Percentiles rank a stretch among this genome's conserved stretches.
Evolutionary conservation across 2,329 filamentous ascomycete genomes (phyloP).

Genomic region (Trichoderma aggressivum): DNA sequence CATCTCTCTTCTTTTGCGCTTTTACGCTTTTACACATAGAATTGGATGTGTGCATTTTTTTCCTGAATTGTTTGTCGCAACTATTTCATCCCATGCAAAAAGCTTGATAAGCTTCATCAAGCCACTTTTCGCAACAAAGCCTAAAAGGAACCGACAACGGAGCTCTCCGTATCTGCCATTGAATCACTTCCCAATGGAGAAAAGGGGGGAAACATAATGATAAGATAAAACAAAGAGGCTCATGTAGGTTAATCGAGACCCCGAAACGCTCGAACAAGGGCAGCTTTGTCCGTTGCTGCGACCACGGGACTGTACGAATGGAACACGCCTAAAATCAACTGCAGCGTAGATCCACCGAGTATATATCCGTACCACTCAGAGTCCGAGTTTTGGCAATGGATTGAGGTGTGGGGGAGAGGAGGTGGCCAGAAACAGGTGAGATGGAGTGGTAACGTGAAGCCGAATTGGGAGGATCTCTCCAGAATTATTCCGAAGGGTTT

Average conservation of each 20-base stretch:
- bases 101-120: neutral
- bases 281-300: neutral
- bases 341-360: neutral
- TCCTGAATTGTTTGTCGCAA: neutral
- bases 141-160: neutral
- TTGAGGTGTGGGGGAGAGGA: neutral
- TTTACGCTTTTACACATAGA: too few species aligned
- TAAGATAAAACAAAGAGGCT: neutral
- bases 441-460: neutral
- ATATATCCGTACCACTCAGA: slow-evolving; percentile 15
- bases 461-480: neutral
- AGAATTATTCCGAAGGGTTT: neutral
- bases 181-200: neutral
- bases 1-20: neutral
- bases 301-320: neutral
- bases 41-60: neutral
- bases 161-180: neutral
- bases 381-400: neutral
- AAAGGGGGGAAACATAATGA: neutral
- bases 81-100: neutral
- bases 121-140: neutral
- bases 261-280: neutral
- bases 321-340: slow-evolving; percentile 5
- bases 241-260: neutral
- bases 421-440: neutral